These are phyloP conservation scores for Fraxinus excelsior DNA, from an alignment of 257 asterid genomes.

Conservation along the genomic window DNA sequence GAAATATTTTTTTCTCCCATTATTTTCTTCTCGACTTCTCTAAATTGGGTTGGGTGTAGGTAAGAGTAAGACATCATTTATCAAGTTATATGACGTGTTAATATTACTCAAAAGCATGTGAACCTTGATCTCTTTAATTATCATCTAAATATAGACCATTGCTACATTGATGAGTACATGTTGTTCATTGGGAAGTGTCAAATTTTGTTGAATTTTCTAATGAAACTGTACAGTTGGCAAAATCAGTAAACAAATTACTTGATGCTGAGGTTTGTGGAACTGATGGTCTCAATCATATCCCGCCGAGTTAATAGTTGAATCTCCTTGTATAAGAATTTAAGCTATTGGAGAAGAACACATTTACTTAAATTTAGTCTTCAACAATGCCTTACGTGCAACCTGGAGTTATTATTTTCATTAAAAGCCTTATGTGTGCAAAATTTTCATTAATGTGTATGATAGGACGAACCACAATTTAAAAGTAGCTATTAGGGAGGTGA, in stretches of 20 bases:
- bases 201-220: too few species aligned
- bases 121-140: too few species aligned
- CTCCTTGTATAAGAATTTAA: background rate
- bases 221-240: too few species aligned
- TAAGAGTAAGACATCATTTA: background rate
- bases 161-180: too few species aligned
- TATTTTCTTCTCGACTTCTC: background rate
- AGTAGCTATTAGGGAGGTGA: background rate
- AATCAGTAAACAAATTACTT: too few species aligned
- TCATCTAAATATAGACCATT: too few species aligned
- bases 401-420: background rate
- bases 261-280: background rate
- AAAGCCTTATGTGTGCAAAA: background rate
- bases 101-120: too few species aligned
- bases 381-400: too few species aligned
- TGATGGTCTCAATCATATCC: background rate
- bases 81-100: too few species aligned
- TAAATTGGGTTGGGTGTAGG: background rate
- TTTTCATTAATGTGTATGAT: too few species aligned
- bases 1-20: background rate
- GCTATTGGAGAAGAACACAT: background rate
- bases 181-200: too few species aligned
- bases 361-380: background rate
- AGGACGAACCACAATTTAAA: background rate
- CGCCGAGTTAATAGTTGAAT: background rate